These are phyloP conservation scores for Scleromitrula shiraiana DNA, from an alignment of 2,329 filamentous ascomycete genomes.

Conservation along the genomic window DNA sequence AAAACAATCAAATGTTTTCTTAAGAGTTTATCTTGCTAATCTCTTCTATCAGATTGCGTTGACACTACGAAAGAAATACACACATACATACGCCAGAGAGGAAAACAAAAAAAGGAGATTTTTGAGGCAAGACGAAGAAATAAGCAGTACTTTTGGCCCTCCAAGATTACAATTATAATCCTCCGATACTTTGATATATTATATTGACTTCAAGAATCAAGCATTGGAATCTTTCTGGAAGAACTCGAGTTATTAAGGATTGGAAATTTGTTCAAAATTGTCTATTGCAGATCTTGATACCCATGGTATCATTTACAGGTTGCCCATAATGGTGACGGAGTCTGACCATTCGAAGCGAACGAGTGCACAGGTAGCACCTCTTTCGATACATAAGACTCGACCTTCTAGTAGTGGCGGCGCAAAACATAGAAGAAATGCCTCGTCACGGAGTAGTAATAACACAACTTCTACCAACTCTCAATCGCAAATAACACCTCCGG, in stretches of 20 bases:
- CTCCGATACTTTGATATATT: neutral
- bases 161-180: too few species aligned
- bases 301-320: conserved; percentile 3
- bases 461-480: conserved; percentile 22
- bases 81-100: neutral
- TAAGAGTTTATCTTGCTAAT: conserved; percentile 8
- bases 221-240: neutral
- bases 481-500: conserved; percentile 65
- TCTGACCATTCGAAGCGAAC: conserved; percentile 34
- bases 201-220: neutral
- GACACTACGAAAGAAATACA: neutral
- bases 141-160: too few species aligned
- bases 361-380: conserved; percentile 54
- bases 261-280: neutral
- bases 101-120: neutral
- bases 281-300: neutral
- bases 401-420: conserved; percentile 29
- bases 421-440: conserved; percentile 36
- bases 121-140: too few species aligned
- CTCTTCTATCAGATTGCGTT: conserved; percentile 4
- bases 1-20: conserved; percentile 7
- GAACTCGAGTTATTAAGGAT: neutral
- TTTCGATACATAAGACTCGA: conserved; percentile 43
- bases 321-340: conserved; percentile 28
- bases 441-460: conserved; percentile 29